Conservation (phyloP, 1,284 basidiomycete genomes). For the Hymenochaete sp. region DNA sequence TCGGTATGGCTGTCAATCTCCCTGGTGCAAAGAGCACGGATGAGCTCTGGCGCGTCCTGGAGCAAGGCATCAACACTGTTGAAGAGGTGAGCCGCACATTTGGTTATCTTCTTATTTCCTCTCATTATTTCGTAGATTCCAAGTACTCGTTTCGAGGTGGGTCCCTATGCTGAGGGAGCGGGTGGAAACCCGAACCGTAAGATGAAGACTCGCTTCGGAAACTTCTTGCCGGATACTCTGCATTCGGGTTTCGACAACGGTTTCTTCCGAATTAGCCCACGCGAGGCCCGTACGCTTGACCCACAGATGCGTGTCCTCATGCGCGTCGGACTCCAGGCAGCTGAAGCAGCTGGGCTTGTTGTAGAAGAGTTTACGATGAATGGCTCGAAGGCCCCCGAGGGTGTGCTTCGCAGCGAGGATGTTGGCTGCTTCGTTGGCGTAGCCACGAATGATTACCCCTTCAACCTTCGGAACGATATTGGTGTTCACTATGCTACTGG, state of each 20-base stretch:
- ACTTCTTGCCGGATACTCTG: conserved; percentile 50
- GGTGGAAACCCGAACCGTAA: conserved; percentile 26
- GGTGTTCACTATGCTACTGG: conserved; percentile 68
- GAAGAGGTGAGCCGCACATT: conserved; percentile 37
- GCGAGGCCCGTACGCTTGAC: conserved; percentile 66
- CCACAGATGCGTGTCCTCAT: conserved; percentile 64
- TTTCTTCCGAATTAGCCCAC: conserved; percentile 64
- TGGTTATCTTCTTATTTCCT: conserved; percentile 4
- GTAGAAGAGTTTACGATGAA: conserved; percentile 36
- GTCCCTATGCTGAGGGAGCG: conserved; percentile 28
- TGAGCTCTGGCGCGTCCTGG: conserved; percentile 51
- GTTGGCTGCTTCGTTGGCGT: conserved; percentile 59
- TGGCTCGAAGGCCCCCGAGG: neutral
- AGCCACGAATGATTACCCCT: conserved; percentile 59
- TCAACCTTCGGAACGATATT: conserved; percentile 52
- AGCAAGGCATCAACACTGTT: conserved; percentile 48
- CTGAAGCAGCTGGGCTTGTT: conserved; percentile 63
- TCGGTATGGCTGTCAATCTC: conserved; percentile 61
- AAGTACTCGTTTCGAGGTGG: conserved; percentile 42
- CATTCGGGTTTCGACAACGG: conserved; percentile 49
- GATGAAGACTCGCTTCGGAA: conserved; percentile 49
- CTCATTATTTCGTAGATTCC: conserved; percentile 40
- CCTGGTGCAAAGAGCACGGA: conserved; percentile 43
- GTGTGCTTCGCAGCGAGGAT: conserved; percentile 10
- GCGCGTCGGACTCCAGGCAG: conserved; percentile 54